Evolutionary conservation across 2,329 filamentous ascomycete genomes (phyloP).

Genomic region (Fusarium floridanum): DNA sequence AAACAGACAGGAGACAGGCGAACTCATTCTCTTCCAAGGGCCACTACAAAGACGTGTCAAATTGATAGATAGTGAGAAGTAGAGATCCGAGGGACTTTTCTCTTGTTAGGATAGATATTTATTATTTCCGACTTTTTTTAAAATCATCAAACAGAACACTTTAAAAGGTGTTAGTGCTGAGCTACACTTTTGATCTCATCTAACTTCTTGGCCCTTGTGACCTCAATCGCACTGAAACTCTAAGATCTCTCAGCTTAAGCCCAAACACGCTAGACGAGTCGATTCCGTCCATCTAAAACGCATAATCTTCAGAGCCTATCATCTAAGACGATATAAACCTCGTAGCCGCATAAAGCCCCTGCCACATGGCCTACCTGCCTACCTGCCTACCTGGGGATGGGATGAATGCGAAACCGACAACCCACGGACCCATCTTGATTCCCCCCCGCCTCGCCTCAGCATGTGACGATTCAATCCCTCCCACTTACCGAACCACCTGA

Average conservation of each 20-base stretch:
- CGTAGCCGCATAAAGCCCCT: conserved; percentile 6
- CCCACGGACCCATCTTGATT: not conserved
- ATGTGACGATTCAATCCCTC: not conserved
- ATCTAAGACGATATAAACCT: not conserved
- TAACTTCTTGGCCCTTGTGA: not conserved
- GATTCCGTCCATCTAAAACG: not conserved
- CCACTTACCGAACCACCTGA: not conserved
- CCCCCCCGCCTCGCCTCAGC: not conserved
- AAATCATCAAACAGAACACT: too few relatives aligned
- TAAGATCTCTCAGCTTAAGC: not conserved
- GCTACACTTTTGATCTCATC: not conserved
- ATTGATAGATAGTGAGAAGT: not conserved
- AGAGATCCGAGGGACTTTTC: not conserved
- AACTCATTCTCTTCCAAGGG: not conserved
- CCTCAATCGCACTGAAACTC: not conserved
- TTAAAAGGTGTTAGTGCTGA: too few relatives aligned
- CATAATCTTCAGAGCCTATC: not conserved
- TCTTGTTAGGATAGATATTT: not conserved
- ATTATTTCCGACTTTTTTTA: too few relatives aligned
- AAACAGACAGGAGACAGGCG: too few relatives aligned
- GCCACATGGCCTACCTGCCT: not conserved
- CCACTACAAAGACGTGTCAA: not conserved
- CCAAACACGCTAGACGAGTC: not conserved
- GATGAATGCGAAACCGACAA: not conserved
- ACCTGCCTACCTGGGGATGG: not conserved